Evolutionary conservation across 1,284 basidiomycete genomes (phyloP), one percentile per base, ranked within the genome.

Genomic region (Vanrija pseudolonga): DNA sequence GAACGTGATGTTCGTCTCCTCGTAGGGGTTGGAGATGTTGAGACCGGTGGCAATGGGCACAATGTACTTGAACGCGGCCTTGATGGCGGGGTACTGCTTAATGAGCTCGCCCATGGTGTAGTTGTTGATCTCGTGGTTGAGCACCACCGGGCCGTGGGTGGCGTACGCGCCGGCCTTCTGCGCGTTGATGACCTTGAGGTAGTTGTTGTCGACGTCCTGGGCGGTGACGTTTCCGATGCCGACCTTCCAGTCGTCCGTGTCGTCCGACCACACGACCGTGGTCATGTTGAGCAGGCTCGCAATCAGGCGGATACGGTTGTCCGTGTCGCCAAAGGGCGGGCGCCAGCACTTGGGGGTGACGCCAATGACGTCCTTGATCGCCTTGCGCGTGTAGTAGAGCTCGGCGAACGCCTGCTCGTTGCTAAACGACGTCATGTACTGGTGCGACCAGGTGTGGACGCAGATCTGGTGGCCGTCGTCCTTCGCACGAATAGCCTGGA

Each of bases 341-440:
- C 75, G 59, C 74, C 76, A 79, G 67, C 74, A 78, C 26, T 64
- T 67, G 4, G 78, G 74, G 2, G 79, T 80, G 17, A 81, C 71
- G 45, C 80, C 79, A 8, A 78, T 62, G 44, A 80, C 65, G 22
- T 73, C 71, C 66, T 80, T 79, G 76, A 81, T 80, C 46, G 67
- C 70, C 61, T 79, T 73, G 55, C 72, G 72, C 18, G 78, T 77
- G 73, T 81, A 81, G 66, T 80, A 82, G 11, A 82, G 69, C 66
- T 81, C 80, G 28, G 80, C 79, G 58, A 82, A 81, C 26, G 74
- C 79, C 56, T 79, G 69, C 45, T 80, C 78, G 65, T 78, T 73
- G 51, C 72, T 67, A 50, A 81, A 67, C 8, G 76, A 65, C 4
- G 80, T 81, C 76, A 80, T 77, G 66, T 78, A 78, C 64, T 68